Evolutionary conservation across 2,329 filamentous ascomycete genomes (phyloP).

Genomic region (Pseudomassariella vexata): DNA sequence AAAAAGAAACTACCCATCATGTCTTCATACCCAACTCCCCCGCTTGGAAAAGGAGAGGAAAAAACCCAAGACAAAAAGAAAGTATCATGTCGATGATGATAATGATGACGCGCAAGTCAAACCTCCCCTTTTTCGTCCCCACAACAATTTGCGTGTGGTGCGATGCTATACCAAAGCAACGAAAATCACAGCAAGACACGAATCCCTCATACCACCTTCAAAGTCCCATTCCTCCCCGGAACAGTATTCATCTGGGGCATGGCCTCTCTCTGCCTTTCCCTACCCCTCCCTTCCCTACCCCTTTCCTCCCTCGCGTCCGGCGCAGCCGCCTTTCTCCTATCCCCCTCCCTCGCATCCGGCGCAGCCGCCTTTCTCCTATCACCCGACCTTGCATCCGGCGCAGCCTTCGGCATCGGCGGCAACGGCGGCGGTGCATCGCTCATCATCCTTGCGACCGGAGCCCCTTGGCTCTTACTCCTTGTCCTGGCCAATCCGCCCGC

Average conservation of each 20-base stretch:
- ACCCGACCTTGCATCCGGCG: slow-evolving; percentile 3
- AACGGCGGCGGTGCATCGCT: slow-evolving; percentile 16
- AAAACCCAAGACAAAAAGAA: no score
- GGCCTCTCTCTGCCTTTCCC: slow-evolving; percentile 14
- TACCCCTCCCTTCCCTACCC: slow-evolving; percentile 7
- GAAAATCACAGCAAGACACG: no score
- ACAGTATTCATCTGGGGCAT: slow-evolving; percentile 20
- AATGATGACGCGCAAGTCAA: no score
- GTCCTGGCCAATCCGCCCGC: slow-evolving; percentile 13
- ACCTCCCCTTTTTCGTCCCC: no score
- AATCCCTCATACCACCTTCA: slow-evolving; percentile 22
- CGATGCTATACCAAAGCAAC: no score
- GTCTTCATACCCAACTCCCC: no score
- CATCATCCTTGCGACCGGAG: slow-evolving; percentile 10
- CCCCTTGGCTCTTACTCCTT: slow-evolving; percentile 20
- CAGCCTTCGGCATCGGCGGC: slow-evolving; percentile 15
- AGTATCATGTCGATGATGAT: no score
- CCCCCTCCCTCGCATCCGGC: slow-evolving; percentile 3
- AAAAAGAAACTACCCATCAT: no score
- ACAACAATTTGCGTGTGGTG: no score
- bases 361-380: slow-evolving; percentile 3
- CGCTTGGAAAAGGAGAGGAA: no score
- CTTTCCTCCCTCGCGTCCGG: slow-evolving; percentile 3
- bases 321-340: background rate
- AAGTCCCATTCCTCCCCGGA: slow-evolving; percentile 21